phyloP scores from a whole-genome alignment of 2,329 filamentous ascomycete genomes.

The Curvularia eragrostidis region DNA sequence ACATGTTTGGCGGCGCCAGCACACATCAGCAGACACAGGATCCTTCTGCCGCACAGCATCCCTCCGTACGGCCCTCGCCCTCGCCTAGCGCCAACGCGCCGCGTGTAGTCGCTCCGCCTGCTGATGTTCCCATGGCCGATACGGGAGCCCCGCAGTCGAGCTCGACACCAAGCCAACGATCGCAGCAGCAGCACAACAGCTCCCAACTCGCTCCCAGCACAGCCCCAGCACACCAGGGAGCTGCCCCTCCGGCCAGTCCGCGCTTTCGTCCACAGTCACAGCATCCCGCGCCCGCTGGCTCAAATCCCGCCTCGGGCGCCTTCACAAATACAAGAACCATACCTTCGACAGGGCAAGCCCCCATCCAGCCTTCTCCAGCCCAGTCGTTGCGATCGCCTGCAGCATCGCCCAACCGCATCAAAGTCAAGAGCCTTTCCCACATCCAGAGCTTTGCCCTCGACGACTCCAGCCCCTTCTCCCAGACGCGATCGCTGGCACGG shows the following conservation, averaged over 20 bases:
- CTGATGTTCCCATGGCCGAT: constrained; percentile 52
- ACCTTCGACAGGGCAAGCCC: constrained; percentile 21
- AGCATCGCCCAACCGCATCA: constrained; percentile 62
- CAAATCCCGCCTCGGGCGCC: constrained; percentile 23
- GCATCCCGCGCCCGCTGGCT: constrained; percentile 38
- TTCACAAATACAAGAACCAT: constrained; percentile 31
- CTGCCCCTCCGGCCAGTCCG: constrained; percentile 44
- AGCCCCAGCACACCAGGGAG: constrained; percentile 25
- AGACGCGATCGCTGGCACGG: constrained; percentile 51
- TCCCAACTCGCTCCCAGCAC: constrained; percentile 27
- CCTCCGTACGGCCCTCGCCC: constrained; percentile 43
- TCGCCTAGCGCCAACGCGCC: constrained; percentile 36
- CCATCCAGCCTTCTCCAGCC: constrained; percentile 37
- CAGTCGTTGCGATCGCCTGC: constrained; percentile 38
- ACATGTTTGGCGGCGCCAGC: constrained; percentile 65
- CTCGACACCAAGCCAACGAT: constrained; percentile 38
- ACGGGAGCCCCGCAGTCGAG: constrained; percentile 41
- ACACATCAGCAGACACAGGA: constrained; percentile 52
- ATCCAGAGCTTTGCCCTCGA: constrained; percentile 87
- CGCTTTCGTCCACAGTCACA: constrained; percentile 46
- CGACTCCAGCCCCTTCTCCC: constrained; percentile 68
- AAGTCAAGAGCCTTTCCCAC: constrained; percentile 86
- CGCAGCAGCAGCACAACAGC: constrained; percentile 37
- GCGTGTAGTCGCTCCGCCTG: constrained; percentile 32
- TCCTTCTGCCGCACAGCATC: constrained; percentile 45